phyloP scores from a whole-genome alignment of 1,284 basidiomycete species.

The Vanrija pseudolonga region DNA sequence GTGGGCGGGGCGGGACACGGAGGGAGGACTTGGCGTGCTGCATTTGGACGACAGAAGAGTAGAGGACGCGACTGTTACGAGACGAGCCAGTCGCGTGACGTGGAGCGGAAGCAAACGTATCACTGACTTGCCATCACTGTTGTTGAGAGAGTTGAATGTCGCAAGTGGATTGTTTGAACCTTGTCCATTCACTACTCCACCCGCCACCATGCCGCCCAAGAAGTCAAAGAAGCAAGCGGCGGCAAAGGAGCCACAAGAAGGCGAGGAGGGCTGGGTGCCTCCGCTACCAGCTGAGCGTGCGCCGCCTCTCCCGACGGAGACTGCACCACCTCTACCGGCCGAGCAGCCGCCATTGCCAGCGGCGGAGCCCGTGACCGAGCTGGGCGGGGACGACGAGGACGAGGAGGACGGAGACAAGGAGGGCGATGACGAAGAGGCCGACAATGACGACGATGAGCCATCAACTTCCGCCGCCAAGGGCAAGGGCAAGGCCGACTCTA shows the following conservation, averaged over 20 bases:
- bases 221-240: no score
- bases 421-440: slow-evolving; percentile 6
- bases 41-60: no score
- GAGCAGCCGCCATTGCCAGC: slow-evolving; percentile 8
- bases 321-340: background rate
- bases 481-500: slow-evolving; percentile 3
- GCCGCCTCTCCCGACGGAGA: background rate
- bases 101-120: no score
- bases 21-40: background rate
- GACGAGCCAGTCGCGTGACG: no score
- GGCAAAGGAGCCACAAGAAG: no score
- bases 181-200: no score
- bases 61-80: no score
- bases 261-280: background rate
- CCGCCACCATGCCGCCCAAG: no score
- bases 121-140: no score
- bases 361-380: slow-evolving; percentile 23
- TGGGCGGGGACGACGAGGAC: slow-evolving; percentile 18
- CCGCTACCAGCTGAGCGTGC: slow-evolving; percentile 1
- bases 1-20: background rate
- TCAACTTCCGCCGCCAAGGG: slow-evolving; percentile 5
- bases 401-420: slow-evolving; percentile 8
- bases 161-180: no score
- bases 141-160: no score
- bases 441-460: slow-evolving; percentile 14